Base-by-base conservation (phyloP, 2,329 filamentous ascomycete species). In the Talaromyces sp. region DNA sequence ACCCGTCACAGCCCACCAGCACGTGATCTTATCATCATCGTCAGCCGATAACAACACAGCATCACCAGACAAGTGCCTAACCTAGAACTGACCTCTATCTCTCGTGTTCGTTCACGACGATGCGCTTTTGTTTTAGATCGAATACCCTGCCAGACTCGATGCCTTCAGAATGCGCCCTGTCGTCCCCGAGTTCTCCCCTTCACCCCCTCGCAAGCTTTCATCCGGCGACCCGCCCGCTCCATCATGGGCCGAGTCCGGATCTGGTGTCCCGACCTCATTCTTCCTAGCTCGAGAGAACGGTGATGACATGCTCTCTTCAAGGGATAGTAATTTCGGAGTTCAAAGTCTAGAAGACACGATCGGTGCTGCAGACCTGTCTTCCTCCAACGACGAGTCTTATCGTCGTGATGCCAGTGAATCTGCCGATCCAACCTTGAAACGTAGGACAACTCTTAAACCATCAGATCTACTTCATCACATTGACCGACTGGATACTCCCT, bases 191-290 rank as follows among this genome's bases (percentile, higher is more conserved):
- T 65, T 75, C 63, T 63, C 69, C 66, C 61, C 66, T 64, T 69
- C 74, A 67, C 73, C 69, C 66, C 72, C 72, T 70, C 77, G 73
- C 69, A 81, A 79, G 69, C 67, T 70, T 59, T 75, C 73, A 66
- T 70, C 72, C 58, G 74, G 73, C 62, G 72, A 70, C 58, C 71
- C 66, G 35, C 69, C 71, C 66, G 69, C 70, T 69, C 67, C 72
- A 68, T 73, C 75, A 65, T 74, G 72, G 70, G 73, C 74, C 71
- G 74, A 74, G 35, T 41, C 69, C 22, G 56, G 35, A 35, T 73
- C 71, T 69, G 70, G 73, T 64, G 77, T 78, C 67, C 85, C 85
- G 49, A 84, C 84, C 60, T 84, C 84, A 61, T 88, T 88, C 80
- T 87, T 88, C 74, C 78, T 89, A 67, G 80, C 83, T 67, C 85